phyloP scores from a whole-genome alignment of 2,329 filamentous ascomycete species.

The Aspergillus vadensis region DNA sequence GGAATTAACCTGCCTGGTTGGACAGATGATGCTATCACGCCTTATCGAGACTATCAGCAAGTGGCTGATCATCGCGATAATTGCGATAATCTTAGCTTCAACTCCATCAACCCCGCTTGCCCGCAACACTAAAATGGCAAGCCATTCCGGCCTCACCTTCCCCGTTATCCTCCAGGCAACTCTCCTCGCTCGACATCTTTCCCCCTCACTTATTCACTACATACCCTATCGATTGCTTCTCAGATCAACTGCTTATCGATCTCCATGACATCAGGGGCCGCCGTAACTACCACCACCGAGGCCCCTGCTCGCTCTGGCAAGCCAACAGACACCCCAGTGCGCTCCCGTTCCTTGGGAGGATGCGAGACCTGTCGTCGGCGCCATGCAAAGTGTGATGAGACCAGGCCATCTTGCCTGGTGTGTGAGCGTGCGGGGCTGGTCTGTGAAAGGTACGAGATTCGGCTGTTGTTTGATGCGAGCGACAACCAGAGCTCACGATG shows the following conservation, averaged over 20 bases:
- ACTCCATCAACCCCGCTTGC: not conserved
- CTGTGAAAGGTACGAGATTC: constrained; percentile 47
- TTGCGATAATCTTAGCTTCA: too few species aligned
- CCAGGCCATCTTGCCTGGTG: constrained; percentile 42
- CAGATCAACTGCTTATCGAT: not conserved
- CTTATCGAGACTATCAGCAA: constrained; percentile 2
- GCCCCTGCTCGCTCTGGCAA: not conserved
- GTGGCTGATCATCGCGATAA: not conserved
- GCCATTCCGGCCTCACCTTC: constrained; percentile 1
- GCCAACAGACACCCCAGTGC: not conserved
- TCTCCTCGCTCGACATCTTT: not conserved
- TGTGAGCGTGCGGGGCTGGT: constrained; percentile 39
- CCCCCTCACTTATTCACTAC: not conserved
- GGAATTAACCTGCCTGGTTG: not conserved
- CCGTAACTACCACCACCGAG: not conserved
- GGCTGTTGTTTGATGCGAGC: constrained; percentile 40
- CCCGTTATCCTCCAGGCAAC: not conserved
- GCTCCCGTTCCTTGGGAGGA: constrained; percentile 9
- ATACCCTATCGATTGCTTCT: not conserved
- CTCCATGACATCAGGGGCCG: not conserved
- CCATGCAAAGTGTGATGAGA: constrained; percentile 51
- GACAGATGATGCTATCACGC: not conserved
- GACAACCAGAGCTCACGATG: constrained; percentile 32
- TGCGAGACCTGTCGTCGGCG: constrained; percentile 40
- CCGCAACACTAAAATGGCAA: not conserved